These are phyloP conservation scores for Pseudevernia furfuracea DNA, from an alignment of 495 filamentous ascomycete genomes.

Conservation along the genomic window DNA sequence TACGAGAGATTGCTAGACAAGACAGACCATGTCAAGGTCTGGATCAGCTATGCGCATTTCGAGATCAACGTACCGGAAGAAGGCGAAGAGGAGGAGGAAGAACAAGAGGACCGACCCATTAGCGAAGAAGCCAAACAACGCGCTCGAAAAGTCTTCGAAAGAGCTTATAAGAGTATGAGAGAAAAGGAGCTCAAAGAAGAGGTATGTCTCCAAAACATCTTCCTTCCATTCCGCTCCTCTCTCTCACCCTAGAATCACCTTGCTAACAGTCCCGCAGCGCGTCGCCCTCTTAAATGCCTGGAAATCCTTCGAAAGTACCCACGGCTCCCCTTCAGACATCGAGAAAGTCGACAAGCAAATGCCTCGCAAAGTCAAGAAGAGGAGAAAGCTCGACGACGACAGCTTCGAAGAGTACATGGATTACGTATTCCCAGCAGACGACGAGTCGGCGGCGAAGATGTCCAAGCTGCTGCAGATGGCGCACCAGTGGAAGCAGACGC, in stretches of 20 bases:
- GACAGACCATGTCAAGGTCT: slow-evolving; percentile 97
- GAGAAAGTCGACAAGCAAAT: slow-evolving; percentile 86
- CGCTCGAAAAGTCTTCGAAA: slow-evolving; percentile 75
- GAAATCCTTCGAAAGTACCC: slow-evolving; percentile 80
- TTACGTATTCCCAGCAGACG: slow-evolving; percentile 95
- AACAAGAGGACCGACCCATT: slow-evolving; percentile 59
- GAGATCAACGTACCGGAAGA: slow-evolving; percentile 79
- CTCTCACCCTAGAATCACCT: not conserved
- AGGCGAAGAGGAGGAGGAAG: slow-evolving; percentile 53
- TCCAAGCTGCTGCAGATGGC: slow-evolving; percentile 78
- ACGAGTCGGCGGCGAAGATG: slow-evolving; percentile 76
- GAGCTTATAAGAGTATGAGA: slow-evolving; percentile 82
- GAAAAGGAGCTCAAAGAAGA: slow-evolving; percentile 91
- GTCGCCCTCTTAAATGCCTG: slow-evolving; percentile 85
- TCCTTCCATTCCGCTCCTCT: not conserved
- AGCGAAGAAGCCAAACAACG: slow-evolving; percentile 75
- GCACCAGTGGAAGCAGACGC: slow-evolving; percentile 76
- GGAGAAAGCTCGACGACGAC: slow-evolving; percentile 88
- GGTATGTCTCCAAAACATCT: slow-evolving; percentile 34
- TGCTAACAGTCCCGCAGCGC: slow-evolving; percentile 43
- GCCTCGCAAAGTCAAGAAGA: slow-evolving; percentile 89
- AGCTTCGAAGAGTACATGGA: slow-evolving; percentile 96
- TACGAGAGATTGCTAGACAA: slow-evolving; percentile 89
- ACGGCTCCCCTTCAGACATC: slow-evolving; percentile 69
- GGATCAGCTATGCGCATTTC: slow-evolving; percentile 95